Base-by-base conservation (phyloP, 2,329 filamentous ascomycete species). In the Cadophora sp. region DNA sequence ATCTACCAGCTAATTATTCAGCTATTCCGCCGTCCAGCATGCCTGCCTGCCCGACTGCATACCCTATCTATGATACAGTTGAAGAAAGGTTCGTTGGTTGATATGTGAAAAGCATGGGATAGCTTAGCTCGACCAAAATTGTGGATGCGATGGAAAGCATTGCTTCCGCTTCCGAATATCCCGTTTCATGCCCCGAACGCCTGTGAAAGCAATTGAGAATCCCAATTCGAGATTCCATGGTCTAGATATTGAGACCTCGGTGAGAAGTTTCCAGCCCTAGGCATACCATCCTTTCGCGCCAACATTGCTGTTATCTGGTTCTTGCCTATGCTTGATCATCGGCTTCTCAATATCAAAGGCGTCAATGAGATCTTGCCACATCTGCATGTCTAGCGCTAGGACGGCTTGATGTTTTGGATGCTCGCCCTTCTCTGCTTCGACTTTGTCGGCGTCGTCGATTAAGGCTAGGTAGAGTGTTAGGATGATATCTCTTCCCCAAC, bases 381-480 rank as follows among this genome's bases (percentile, higher is more conserved):
- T 92, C 1, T 87, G 85, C 83, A 94, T 96, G 74, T 98, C 94
- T 70, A 99, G 87, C 14, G 92, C 91, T 77, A 98, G 88, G 26
- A 99, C 91, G 14, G 94, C 92, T 80, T 99, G 96, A 71, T 96
- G 91, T 73, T 92, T 89, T 68, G 88, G 83, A 22, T 87, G 83
- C 50, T 87, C 40, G 16, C 60, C 86, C 77, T 72, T 81, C 74
- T 24, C 80, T 78, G 46, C 62, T 60, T 56, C 55, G 58, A 51
- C 64, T 26, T 53, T 56, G 4, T 51, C 56, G 22, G 72, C 69
- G 62, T 46, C 67, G 29, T 29, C 70, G 66, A 69, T 56, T 26
- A 59, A 68, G 62, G 50, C 61, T 55, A 34, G 43, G 46, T 26
- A 14, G 19, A 27, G 56, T 66, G 16, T 69, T 72, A 46, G 65